Conservation (phyloP, 768 basidiomycete genomes). For the Cystofilobasidium ferigula region DNA sequence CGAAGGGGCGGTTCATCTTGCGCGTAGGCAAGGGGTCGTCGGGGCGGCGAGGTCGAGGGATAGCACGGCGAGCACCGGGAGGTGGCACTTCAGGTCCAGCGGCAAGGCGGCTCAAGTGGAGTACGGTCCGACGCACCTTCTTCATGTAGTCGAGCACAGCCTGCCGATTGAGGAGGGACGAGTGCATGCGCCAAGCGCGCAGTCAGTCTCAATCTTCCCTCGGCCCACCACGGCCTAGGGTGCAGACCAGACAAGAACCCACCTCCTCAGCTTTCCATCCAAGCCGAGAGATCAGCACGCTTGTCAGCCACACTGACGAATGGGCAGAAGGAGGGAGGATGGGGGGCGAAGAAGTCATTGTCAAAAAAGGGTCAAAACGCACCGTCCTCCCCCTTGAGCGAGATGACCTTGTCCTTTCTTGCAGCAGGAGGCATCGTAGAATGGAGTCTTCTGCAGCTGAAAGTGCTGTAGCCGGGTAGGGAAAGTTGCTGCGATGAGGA, state of each 20-base stretch:
- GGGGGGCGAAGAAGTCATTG: neutral
- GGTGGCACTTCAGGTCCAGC: neutral
- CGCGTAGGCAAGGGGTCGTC: neutral
- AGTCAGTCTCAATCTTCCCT: too few species aligned
- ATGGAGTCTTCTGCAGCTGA: too few species aligned
- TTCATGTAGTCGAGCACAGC: constrained; percentile 23
- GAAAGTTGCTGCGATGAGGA: neutral
- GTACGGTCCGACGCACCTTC: neutral
- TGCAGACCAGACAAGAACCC: neutral
- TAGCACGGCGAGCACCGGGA: too few species aligned
- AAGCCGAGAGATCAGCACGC: too few species aligned
- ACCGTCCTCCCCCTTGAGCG: constrained; percentile 24
- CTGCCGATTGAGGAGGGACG: neutral
- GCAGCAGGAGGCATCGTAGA: too few species aligned
- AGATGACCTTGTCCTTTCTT: constrained; percentile 23
- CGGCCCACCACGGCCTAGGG: too few species aligned
- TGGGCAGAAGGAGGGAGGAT: neutral
- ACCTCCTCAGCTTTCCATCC: constrained; percentile 22
- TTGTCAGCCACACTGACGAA: too few species aligned
- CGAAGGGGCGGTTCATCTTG: constrained; percentile 20
- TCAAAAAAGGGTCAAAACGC: neutral
- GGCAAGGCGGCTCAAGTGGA: neutral
- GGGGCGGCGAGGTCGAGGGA: neutral
- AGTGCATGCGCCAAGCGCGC: too few species aligned
- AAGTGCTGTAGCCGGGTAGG: neutral